These are phyloP conservation scores for Puccinia coronata DNA, from an alignment of 1,284 basidiomycete species.

Conservation along the genomic window DNA sequence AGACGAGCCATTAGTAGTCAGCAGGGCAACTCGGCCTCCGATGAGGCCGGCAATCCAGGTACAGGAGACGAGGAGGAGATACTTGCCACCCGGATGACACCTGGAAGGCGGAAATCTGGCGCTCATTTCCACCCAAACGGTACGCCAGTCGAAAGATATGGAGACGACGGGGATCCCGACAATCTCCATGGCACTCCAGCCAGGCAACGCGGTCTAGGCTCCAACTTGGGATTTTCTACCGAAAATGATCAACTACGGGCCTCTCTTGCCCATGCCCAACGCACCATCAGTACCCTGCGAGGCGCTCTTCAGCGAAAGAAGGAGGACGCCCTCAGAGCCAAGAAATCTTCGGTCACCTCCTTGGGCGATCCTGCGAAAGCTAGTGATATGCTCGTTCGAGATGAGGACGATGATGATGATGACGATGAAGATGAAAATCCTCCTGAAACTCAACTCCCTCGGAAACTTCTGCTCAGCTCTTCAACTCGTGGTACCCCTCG, in stretches of 20 bases:
- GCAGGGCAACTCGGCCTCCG: conserved; percentile 53
- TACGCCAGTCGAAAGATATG: conserved; percentile 21
- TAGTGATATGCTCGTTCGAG: conserved; percentile 50
- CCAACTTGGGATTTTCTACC: conserved; percentile 42
- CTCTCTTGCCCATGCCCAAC: conserved; percentile 46
- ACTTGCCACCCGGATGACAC: conserved; percentile 51
- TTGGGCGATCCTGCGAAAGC: conserved; percentile 51
- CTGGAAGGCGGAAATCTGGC: conserved; percentile 48
- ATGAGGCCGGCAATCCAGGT: background rate
- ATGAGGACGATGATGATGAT: conserved; percentile 49
- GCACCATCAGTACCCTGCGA: conserved; percentile 70
- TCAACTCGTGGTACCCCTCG: conserved; percentile 46
- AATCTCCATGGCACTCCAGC: conserved; percentile 16
- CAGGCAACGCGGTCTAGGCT: conserved; percentile 28
- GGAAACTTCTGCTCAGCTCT: conserved; percentile 43
- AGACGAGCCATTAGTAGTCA: conserved; percentile 60
- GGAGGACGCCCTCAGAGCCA: conserved; percentile 61
- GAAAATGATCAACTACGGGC: conserved; percentile 49
- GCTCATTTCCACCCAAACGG: conserved; percentile 37
- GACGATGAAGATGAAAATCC: conserved; percentile 45
- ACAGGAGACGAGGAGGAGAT: conserved; percentile 49
- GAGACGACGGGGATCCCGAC: conserved; percentile 7
- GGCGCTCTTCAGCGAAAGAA: conserved; percentile 76
- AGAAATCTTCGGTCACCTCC: conserved; percentile 30
- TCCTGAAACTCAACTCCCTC: conserved; percentile 27